Evolutionary conservation across 2,329 filamentous ascomycete species (phyloP), one percentile per base, ranked within the genome.

Genomic region (Penicillium hesseltinei): DNA sequence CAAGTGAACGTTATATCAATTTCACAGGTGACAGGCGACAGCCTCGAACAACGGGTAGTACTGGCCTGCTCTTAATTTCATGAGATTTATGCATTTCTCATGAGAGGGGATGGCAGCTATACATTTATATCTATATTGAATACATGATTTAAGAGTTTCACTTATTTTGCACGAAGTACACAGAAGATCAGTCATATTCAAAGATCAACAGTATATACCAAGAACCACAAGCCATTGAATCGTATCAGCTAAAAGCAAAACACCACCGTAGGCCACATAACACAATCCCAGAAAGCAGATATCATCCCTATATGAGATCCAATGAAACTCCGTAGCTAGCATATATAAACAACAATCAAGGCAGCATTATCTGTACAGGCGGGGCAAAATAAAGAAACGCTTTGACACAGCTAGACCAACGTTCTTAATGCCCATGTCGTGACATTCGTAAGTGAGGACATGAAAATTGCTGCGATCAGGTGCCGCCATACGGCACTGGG

Each of bases 291-390:
- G 19, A 52, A 43, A 44, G 31, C 43, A 47, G 19, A 47, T 21
- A 9, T 27, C 27, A 53, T 25, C 38, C 10, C 27, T 9, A 33
- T 6, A 33, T 25, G 19, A 23, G 13, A 29, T 35, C 35, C 19
- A 27, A 35, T 17, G 8, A 50, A 58, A 63, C 61, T 56, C 56
- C 59, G 45, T 38, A 19, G 31, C 49, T 36, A 47, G 42, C 27
- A 50, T 57, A 54, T 48, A 50, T 50, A 38, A 29, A 21, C 35
- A 33, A 54, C 23, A 27, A 43, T 31, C 42, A 46, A 44, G 43
- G n/a, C 21, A 44, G 13, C 15, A 54, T 38, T 17, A 36, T 51
- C 43, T 66, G 64, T 65, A 65, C 58, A 62, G 15, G 42, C 6
- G 40, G 23, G 21, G 25, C 51, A 29, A 38, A 56, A 19, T 17